Base-by-base conservation (phyloP, 2,329 filamentous ascomycete genomes). In the Rhynchosporium agropyri region DNA sequence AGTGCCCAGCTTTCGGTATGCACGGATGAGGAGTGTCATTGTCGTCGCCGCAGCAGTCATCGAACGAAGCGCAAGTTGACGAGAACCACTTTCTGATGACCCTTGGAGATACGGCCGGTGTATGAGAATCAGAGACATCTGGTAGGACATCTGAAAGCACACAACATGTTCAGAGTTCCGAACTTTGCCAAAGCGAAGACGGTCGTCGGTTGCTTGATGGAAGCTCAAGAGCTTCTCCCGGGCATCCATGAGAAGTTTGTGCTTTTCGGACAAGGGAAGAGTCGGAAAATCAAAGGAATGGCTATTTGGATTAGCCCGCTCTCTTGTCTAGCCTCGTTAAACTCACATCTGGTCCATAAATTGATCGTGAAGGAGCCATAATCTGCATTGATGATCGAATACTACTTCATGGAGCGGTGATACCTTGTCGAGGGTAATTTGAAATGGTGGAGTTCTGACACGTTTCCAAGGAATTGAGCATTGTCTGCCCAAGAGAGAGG, bases 321-420 rank as follows among this genome's bases (percentile, higher is more conserved):
- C 6, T 20, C 26, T 48, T 48, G 15, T 15, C 9, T 48, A 28
- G 26, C 8, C 45, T 48, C 8, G 8, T 48, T 8, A 48, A 28
- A n/a, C 45, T 48, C 20, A 48, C 45, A 48, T 48, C 15, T 48
- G 45, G 15, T 48, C 45, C 45, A 48, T 48, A n/a, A 48, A 48
- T 8, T 48, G 45, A 48, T 48, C 45, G 26, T 48, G 45, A 48
- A 48, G 45, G 6, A 20, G 45, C 45, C 45, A 48, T 20, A 48
- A n/a, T 15, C 45, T 48, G 45, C 45, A 48, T 15, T 48, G 45
- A n/a, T 48, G 45, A 28, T 28, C 26, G 45, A 48, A 48, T 10
- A 28, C 45, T 20, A 48, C 45, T 28, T 48, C 45, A 48, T 48
- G 15, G 8, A 48, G 26, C 26, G 45, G 26, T 48, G 26, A 20